These are phyloP conservation scores for Populus deltoides DNA, from an alignment of 345 rosid species.

Conservation along the genomic window DNA sequence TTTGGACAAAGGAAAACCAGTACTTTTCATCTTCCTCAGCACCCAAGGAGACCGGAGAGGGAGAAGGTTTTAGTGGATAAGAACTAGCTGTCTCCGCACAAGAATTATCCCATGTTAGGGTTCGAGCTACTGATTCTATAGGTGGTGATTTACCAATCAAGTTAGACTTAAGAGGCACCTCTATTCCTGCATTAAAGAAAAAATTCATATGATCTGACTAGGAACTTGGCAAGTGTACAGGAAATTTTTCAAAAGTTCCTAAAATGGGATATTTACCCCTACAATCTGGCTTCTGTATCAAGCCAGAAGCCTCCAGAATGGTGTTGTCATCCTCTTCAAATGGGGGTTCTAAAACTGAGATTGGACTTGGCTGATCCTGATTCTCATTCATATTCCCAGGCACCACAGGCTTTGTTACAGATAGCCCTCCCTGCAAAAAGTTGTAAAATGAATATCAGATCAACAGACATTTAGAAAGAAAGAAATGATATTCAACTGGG, in stretches of 20 bases:
- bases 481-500: background rate
- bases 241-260: background rate
- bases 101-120: constrained; percentile 56
- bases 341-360: constrained; percentile 70
- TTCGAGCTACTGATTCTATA: constrained; percentile 63
- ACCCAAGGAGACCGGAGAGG: constrained; percentile 21
- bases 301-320: constrained; percentile 39
- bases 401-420: constrained; percentile 40
- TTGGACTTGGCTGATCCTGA: constrained; percentile 95
- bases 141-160: constrained; percentile 80
- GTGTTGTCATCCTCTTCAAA: constrained; percentile 64
- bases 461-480: background rate
- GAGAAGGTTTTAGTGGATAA: constrained; percentile 35
- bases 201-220: background rate
- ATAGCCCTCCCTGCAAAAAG: constrained; percentile 50
- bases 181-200: constrained; percentile 40
- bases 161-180: constrained; percentile 48
- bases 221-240: background rate
- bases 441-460: background rate
- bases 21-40: constrained; percentile 56
- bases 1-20: constrained; percentile 55
- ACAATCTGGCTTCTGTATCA: constrained; percentile 29
- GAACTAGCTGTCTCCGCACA: constrained; percentile 36
- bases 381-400: constrained; percentile 45
- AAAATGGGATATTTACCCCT: constrained; percentile 36